Base-by-base conservation (phyloP, 495 filamentous ascomycete genomes). In the Talaromyces nanjingensis region DNA sequence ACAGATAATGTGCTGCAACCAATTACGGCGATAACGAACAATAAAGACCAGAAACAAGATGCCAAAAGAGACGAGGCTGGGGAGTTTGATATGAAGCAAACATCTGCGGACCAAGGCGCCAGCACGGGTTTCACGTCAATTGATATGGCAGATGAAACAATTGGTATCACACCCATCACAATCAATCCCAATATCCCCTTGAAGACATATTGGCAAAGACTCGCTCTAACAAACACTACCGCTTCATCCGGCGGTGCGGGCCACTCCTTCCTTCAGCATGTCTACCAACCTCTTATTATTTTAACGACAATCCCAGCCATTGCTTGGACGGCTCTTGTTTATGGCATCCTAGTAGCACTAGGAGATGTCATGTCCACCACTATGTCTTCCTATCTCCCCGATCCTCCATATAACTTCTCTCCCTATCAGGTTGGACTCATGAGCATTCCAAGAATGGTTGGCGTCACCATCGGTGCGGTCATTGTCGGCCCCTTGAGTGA, bases 401-500 rank as follows among this genome's bases (percentile, higher is more conserved):
- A 65, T 1, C 68, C 74, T 0, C 76, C 77, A 0, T 79, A 79
- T 63, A 76, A 74, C 53, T 79, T 78, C 64, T 63, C 63, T 9
- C 63, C 74, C n/a, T 64, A 69, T 4, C 70, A 71, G 24, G 69
- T 79, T 29, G 77, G 77, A 3, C 57, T 77, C 2, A 74, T 73
- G 66, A 75, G 72, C 14, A 49, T 79, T 25, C 69, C 77, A 0
- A 67, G 67, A n/a, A 71, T 77, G 42, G 67, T 78, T 31, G 76
- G 76, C 0, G 70, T 66, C 29, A 72, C 70, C 6, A 58, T 78
- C 27, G 76, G 70, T n/a, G 59, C 72, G 31, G 3, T 75, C 2
- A 65, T 70, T 39, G 67, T 68, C 29, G 76, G 77, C 8, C 71
- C 71, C 4, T 14, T 78, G 47, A 74, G 72, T 61, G 77, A 79